Evolutionary conservation across 495 filamentous ascomycete species (phyloP), one percentile per base, ranked within the genome.

Genomic region (Penicillium taxi): DNA sequence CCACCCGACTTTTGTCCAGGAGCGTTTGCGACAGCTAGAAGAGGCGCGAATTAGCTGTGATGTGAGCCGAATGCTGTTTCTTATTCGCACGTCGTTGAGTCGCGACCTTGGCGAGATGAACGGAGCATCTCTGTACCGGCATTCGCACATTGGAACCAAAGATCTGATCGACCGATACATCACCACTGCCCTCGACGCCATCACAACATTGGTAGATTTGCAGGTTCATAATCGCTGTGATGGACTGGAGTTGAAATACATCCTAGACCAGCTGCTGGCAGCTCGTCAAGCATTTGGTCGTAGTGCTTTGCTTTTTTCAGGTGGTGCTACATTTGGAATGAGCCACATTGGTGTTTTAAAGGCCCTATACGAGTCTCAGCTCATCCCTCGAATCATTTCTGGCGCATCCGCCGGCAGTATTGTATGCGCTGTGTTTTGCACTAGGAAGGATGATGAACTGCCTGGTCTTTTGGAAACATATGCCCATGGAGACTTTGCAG

Each of bases 331-430:
- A 1, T 90, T 94, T 58, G 90, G 90, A 17, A 95, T 96, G 90
- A 84, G 83, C 31, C 90, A 96, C 56, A 82, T 96, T 42, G 90
- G 90, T 2, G 89, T 96, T n/a, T 63, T 95, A 43, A 94, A 94
- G 49, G 72, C 82, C 4, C 71, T 96, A 11, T 88, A 74, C 53
- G 77, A 93, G 52, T 64, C 74, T 11, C 74, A 73, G 1, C 67
- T 94, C 3, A 73, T 96, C 2, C 90, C 90, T 6, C 78, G 88
- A 13, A 91, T 96, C 53, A 89, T 96, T 37, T 95, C 88, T 1
- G 90, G 90, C 5, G 83, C 89, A 0, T 94, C 87, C 1, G 90
- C 90, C 2, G 90, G 90, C n/a, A 90, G 85, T 42, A 95, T 96
- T 30, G 86, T 96, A 17, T 86, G 79, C 42, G 73, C 88, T 0